Evolutionary conservation across 2,329 filamentous ascomycete genomes (phyloP), one percentile per base, ranked within the genome.

Genomic region (Alternaria sp.): DNA sequence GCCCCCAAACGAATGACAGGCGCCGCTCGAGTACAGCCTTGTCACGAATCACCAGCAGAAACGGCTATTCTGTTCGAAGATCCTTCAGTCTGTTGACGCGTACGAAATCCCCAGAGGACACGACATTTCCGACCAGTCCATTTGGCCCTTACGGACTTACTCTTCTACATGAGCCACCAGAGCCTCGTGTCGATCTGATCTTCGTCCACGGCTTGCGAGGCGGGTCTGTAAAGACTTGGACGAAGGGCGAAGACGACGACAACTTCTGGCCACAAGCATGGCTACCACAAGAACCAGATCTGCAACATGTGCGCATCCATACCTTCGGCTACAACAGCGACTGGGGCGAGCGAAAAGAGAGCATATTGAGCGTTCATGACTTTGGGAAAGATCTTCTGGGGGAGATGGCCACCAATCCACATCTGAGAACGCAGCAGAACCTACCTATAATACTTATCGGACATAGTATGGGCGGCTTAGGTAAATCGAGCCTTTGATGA

Each of bases 131-230:
- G 6, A 6, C 23, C 23, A 25, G 6, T 6, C 6, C 23, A 25
- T 25, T 25, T 6, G 23, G 23, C 6, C 23, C 23, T 25, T 25
- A 25, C 23, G 23, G 23, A 25, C 23, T 25, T 25, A 25, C 23
- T 25, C 23, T 25, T 25, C 23, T 25, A 5, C 23, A 25, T 6
- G 23, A 25, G 23, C 23, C 30, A 12, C 30, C 7, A 6, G 30
- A 33, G 14, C 30, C 30, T 10, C 50, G 41, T 7, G 10, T 61
- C 41, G 59, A 61, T 20, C n/a, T 61, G 25, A 57, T 61, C 26
- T 61, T 61, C 21, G 59, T 61, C 15, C 59, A 61, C 33, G 59
- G 59, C 30, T 37, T 61, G 10, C 18, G 53, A 5, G 59, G 59
- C 15, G 59, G 51, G 14, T 56, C 51, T 43, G 43, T 37, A 37